Percentiles rank a stretch among this genome's conserved stretches.
phyloP scores from a whole-genome alignment of 1,284 basidiomycete species.

The Malassezia furfur region DNA sequence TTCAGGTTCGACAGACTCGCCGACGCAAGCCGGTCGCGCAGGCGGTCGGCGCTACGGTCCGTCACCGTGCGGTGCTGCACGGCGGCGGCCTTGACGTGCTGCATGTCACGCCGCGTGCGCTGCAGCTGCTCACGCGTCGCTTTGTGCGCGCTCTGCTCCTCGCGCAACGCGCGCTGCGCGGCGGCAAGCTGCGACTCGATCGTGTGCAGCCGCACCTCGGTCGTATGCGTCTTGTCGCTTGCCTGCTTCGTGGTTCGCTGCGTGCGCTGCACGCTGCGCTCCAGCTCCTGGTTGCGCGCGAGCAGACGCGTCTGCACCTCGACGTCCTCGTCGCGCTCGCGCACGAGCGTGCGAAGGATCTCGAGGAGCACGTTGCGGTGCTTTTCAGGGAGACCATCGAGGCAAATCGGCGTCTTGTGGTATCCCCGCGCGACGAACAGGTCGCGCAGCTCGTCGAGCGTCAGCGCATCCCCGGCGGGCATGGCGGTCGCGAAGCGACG shows the following conservation, averaged over 20 bases:
- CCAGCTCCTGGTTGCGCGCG: slow-evolving; percentile 12
- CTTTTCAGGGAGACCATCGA: slow-evolving; percentile 5
- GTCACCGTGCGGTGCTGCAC: slow-evolving; percentile 11
- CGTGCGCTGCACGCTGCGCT: slow-evolving; percentile 8
- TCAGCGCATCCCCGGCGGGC: neutral
- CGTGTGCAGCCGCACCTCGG: slow-evolving; percentile 8
- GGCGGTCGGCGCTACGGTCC: slow-evolving; percentile 11
- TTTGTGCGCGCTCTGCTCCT: slow-evolving; percentile 10
- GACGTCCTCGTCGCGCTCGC: slow-evolving; percentile 19
- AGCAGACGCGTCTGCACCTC: slow-evolving; percentile 15
- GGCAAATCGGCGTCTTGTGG: neutral
- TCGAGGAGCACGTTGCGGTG: neutral
- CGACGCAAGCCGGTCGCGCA: slow-evolving; percentile 12
- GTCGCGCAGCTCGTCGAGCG: slow-evolving; percentile 11
- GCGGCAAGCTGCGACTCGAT: slow-evolving; percentile 1
- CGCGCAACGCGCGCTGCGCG: slow-evolving; percentile 3
- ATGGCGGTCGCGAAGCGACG: no score
- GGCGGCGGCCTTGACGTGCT: slow-evolving; percentile 10
- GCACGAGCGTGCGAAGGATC: slow-evolving; percentile 11
- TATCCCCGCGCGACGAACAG: slow-evolving; percentile 8
- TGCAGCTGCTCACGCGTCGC: slow-evolving; percentile 12
- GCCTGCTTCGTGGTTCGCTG: slow-evolving; percentile 7
- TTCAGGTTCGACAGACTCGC: slow-evolving; percentile 9
- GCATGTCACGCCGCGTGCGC: slow-evolving; percentile 6
- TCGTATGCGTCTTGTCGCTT: neutral